Conservation (phyloP, 768 basidiomycete genomes). For the Collybia nuda region DNA sequence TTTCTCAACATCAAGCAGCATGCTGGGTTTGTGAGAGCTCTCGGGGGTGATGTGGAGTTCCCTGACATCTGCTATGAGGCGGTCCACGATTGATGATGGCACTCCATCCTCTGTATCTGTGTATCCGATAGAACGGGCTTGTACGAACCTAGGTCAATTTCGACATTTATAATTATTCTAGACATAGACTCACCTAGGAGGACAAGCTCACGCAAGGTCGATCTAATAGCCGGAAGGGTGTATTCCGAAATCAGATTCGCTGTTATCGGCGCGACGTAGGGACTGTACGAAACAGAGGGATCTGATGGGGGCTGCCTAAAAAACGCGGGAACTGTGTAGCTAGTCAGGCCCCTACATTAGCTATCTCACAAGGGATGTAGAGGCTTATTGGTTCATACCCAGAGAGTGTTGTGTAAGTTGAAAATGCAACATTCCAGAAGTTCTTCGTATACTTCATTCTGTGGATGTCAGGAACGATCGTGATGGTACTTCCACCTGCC, state of each 20-base stretch:
- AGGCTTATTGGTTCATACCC: slow-evolving; percentile 21
- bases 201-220: slow-evolving; percentile 44
- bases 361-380: background rate
- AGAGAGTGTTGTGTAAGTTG: slow-evolving; percentile 51
- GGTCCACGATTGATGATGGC: slow-evolving; percentile 40
- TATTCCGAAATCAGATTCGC: slow-evolving; percentile 38
- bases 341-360: slow-evolving; percentile 8
- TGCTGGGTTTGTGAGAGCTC: slow-evolving; percentile 53
- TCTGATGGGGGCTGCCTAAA: slow-evolving; percentile 46
- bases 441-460: slow-evolving; percentile 63
- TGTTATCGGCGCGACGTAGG: slow-evolving; percentile 39
- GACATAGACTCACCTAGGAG: slow-evolving; percentile 29
- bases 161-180: background rate
- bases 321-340: slow-evolving; percentile 47
- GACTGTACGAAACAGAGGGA: slow-evolving; percentile 30
- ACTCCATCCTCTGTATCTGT: slow-evolving; percentile 37
- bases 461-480: slow-evolving; percentile 58
- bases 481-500: slow-evolving; percentile 46
- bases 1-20: slow-evolving; percentile 57
- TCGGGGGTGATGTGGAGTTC: slow-evolving; percentile 39
- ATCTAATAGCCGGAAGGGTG: slow-evolving; percentile 47
- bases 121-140: slow-evolving; percentile 19
- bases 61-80: slow-evolving; percentile 36
- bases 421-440: slow-evolving; percentile 61
- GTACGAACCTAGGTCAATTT: background rate